These are phyloP conservation scores for Agaricales sp. DNA, from an alignment of 1,284 basidiomycete genomes.

Conservation along the genomic window DNA sequence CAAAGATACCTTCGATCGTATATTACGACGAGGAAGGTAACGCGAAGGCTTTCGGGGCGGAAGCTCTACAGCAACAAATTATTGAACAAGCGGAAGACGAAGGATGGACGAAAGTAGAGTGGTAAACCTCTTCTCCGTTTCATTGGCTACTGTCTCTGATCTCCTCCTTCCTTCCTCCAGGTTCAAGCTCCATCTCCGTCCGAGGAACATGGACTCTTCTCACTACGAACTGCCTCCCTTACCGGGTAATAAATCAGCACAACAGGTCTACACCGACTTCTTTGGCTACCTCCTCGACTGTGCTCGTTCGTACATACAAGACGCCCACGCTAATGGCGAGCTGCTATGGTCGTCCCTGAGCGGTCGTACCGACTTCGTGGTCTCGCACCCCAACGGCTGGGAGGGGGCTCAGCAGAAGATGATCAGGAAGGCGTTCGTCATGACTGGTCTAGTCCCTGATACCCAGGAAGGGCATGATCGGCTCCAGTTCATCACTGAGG, in stretches of 20 bases:
- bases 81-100: too few relatives aligned
- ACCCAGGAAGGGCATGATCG: conserved; percentile 19
- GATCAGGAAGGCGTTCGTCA: conserved; percentile 25
- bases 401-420: conserved; percentile 26
- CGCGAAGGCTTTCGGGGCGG: conserved; percentile 39
- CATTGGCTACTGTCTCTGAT: not conserved
- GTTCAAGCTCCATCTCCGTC: conserved; percentile 46
- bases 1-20: conserved; percentile 46
- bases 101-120: conserved; percentile 39
- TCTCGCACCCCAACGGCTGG: conserved; percentile 35
- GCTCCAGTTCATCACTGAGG: too few relatives aligned
- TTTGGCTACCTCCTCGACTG: conserved; percentile 14
- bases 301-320: conserved; percentile 14
- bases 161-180: conserved; percentile 17
- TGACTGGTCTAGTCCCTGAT: conserved; percentile 24
- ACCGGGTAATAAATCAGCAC: not conserved
- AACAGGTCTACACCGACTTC: conserved; percentile 9
- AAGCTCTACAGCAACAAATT: conserved; percentile 32
- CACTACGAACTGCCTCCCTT: not conserved
- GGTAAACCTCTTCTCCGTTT: conserved; percentile 22
- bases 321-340: conserved; percentile 14
- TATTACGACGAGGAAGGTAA: conserved; percentile 39
- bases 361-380: conserved; percentile 13
- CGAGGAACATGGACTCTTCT: not conserved
- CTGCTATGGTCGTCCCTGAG: conserved; percentile 12